Base-by-base conservation (phyloP, 495 filamentous ascomycete genomes). In the Symbiotaphrina buchneri region DNA sequence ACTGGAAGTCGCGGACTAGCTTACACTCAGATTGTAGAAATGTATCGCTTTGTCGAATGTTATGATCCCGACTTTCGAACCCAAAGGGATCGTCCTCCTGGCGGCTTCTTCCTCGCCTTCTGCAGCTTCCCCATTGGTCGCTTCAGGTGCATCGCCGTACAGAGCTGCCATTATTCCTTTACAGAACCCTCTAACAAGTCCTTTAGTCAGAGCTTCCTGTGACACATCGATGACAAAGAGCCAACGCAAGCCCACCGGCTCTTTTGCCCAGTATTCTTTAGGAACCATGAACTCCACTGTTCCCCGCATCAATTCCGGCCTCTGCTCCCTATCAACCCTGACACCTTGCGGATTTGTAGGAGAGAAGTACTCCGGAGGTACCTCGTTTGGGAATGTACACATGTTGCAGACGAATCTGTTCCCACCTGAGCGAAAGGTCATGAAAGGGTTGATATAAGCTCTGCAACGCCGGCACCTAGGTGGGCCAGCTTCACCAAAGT, bases 381-480 rank as follows among this genome's bases (percentile, higher is more conserved):
- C 84, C 49, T 99, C 90, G 47, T 95, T 95, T 3, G 90, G 80
- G 53, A 93, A 93, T 15, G 74, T 84, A 54, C 87, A 99, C 59
- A 99, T 85, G 44, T 99, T 99, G 53, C 87, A 99, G 33, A 90
- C 81, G 43, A 94, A 93, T 48, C 85, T 90, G 51, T 79, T 93
- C 21, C 87, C 87, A 17, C 84, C 87, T 3, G 78, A 78, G 28
- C 73, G 65, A 59, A 99, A 99, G 34, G 76, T 75, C 87, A 95
- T 94, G 49, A 95, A 99, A 7, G 87, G 87, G 45, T 99, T 99
- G 52, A 99, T 91, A 49, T 99, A 99, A 10, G 87, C 75, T 44
- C 87, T 59, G 54, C 87, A 99, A 53, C 87, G 65, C 44, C 82
- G 69, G 53, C 87, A 99, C 43, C 87, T 68, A 8, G 90, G 87